phyloP scores from a whole-genome alignment of 176 grass and related monocot species.

The Eleusine coracana region DNA sequence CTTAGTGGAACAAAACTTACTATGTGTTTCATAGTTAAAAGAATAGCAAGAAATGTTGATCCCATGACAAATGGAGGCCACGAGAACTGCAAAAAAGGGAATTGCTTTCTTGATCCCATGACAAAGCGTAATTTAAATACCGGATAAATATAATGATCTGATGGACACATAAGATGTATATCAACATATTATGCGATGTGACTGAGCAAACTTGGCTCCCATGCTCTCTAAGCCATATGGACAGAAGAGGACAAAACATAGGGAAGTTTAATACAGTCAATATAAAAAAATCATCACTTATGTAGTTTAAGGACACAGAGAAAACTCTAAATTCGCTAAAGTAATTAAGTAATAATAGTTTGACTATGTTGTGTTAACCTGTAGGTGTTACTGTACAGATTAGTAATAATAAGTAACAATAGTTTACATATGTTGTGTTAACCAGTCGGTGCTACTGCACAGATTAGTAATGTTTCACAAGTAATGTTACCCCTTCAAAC shows the following conservation, averaged over 20 bases:
- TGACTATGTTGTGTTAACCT: too few species aligned
- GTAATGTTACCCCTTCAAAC: too few species aligned
- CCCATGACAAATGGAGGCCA: constrained; percentile 96
- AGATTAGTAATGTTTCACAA: too few species aligned
- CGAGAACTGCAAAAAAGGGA: constrained; percentile 74
- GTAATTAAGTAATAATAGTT: too few species aligned
- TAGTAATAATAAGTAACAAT: too few species aligned
- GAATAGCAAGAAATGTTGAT: constrained; percentile 73
- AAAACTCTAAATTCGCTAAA: neutral
- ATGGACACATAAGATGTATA: neutral
- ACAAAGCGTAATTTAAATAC: constrained; percentile 1
- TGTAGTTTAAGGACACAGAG: neutral
- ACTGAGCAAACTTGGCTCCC: neutral
- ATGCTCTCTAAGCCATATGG: neutral
- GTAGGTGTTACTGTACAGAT: too few species aligned
- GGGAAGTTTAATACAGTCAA: neutral
- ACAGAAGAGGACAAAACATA: constrained; percentile 2
- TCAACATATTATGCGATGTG: constrained; percentile 33
- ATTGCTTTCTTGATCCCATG: constrained; percentile 31
- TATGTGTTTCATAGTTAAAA: constrained; percentile 84
- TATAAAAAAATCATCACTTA: neutral
- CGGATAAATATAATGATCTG: constrained; percentile 5
- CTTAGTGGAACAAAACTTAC: constrained; percentile 47
- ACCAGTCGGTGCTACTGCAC: too few species aligned
- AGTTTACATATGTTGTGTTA: too few species aligned